phyloP scores from a whole-genome alignment of 1,139 yeast genomes.

The Geotrichum klebahnii region DNA sequence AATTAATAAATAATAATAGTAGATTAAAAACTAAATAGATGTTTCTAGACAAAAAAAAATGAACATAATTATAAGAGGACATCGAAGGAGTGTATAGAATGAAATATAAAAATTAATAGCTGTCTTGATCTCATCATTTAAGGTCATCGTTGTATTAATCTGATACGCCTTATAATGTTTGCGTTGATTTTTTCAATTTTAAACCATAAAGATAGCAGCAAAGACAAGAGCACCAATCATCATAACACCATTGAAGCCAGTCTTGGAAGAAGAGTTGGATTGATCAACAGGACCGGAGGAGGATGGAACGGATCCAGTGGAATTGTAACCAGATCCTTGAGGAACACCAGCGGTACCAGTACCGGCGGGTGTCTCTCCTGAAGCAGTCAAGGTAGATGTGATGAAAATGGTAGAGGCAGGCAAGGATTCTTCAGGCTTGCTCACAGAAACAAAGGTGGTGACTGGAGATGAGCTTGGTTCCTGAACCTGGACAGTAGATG shows the following conservation, averaged over 20 bases:
- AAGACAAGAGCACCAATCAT: conserved; percentile 12
- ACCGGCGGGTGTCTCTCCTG: neutral
- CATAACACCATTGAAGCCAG: conserved; percentile 2
- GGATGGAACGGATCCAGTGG: neutral
- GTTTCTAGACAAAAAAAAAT: no score
- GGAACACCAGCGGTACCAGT: conserved; percentile 7
- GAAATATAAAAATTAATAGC: no score
- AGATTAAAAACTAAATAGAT: no score
- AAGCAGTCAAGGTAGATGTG: conserved; percentile 1
- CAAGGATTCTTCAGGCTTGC: conserved; percentile 3
- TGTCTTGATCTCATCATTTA: no score
- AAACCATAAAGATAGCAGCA: conserved; percentile 9
- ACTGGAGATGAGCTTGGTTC: conserved; percentile 2
- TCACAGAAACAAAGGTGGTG: conserved; percentile 11
- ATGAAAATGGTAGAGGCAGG: neutral
- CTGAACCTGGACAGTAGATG: conserved; percentile 3
- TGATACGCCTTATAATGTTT: no score
- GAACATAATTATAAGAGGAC: no score
- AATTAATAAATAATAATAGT: no score
- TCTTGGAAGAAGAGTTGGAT: conserved; percentile 12
- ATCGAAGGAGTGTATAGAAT: no score
- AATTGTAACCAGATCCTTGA: no score
- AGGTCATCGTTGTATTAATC: no score
- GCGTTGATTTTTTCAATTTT: no score
- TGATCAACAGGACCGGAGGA: conserved; percentile 5